Percentiles rank a stretch among this genome's conserved stretches.
Evolutionary conservation across 106 monocot species (phyloP).

Genomic region (Allium sativum): DNA sequence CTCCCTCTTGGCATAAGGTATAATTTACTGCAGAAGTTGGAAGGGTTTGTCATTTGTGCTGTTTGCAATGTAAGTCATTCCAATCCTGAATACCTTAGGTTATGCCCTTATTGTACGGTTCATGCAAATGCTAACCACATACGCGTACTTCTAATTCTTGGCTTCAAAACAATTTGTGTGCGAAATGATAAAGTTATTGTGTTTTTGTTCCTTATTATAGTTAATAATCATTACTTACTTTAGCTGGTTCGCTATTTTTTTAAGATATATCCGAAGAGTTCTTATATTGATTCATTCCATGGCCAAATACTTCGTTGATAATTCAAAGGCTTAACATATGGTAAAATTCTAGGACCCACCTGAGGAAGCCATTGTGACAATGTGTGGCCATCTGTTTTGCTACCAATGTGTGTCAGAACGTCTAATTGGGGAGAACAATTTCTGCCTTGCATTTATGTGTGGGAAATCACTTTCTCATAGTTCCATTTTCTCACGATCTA

Average conservation of each 20-base stretch:
- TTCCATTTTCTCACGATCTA: constrained; percentile 57
- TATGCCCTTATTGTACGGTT: too few relatives aligned
- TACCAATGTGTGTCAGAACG: constrained; percentile 75
- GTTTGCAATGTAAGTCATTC: constrained; percentile 64
- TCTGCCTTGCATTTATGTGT: constrained; percentile 58
- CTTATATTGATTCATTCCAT: background rate
- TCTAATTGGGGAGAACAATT: constrained; percentile 54
- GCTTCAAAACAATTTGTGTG: too few relatives aligned
- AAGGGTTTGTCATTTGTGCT: constrained; percentile 56
- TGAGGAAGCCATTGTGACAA: constrained; percentile 85
- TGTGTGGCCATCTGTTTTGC: constrained; percentile 94
- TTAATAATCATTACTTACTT: too few relatives aligned
- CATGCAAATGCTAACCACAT: too few relatives aligned
- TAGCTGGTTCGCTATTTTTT: background rate
- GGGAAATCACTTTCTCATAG: constrained; percentile 33
- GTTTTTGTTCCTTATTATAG: too few relatives aligned
- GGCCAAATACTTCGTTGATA: background rate
- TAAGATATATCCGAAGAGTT: background rate
- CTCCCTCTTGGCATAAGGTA: constrained; percentile 53
- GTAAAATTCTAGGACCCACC: constrained; percentile 63
- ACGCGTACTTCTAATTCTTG: too few relatives aligned
- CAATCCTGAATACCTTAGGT: background rate
- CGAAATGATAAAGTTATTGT: too few relatives aligned
- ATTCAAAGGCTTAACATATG: background rate
- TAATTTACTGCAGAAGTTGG: constrained; percentile 46